phyloP scores from a whole-genome alignment of 805 yeast species.

The Ogataea philodendri region DNA sequence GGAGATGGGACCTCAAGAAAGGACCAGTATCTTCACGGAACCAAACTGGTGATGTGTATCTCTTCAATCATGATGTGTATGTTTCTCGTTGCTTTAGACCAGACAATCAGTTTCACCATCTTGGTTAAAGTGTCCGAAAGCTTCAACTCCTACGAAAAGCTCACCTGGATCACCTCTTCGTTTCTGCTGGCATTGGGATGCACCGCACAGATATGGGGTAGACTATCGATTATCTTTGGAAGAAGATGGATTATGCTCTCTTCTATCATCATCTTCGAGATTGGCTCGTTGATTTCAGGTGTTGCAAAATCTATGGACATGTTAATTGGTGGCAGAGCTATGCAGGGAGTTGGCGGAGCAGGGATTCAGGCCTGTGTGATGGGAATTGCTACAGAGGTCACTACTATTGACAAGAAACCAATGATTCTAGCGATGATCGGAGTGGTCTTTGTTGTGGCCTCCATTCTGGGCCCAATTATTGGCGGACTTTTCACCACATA shows the following conservation, averaged over 20 bases:
- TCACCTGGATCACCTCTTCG: conserved; percentile 60
- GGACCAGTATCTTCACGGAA: conserved; percentile 28
- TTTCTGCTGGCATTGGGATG: conserved; percentile 54
- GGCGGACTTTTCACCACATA: conserved; percentile 62
- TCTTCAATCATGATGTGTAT: conserved; percentile 19
- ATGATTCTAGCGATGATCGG: conserved; percentile 40
- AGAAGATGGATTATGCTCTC: conserved; percentile 48
- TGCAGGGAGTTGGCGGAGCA: conserved; percentile 72
- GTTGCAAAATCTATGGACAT: conserved; percentile 52
- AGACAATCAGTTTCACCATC: conserved; percentile 55
- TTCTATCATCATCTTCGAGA: conserved; percentile 53
- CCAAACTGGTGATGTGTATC: conserved; percentile 16
- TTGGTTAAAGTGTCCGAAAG: conserved; percentile 48
- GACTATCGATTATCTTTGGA: conserved; percentile 54
- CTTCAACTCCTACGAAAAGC: conserved; percentile 47
- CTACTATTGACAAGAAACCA: conserved; percentile 43
- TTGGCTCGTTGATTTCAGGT: conserved; percentile 63
- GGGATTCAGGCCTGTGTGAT: conserved; percentile 58
- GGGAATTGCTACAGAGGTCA: conserved; percentile 56
- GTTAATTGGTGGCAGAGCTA: conserved; percentile 68
- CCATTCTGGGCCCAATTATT: conserved; percentile 59
- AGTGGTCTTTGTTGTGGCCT: conserved; percentile 46
- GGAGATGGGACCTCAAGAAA: conserved; percentile 38
- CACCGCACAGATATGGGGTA: conserved; percentile 57
- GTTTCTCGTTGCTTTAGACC: conserved; percentile 48